phyloP scores from a whole-genome alignment of 768 basidiomycete genomes.

The Hirschioporus abietinus region DNA sequence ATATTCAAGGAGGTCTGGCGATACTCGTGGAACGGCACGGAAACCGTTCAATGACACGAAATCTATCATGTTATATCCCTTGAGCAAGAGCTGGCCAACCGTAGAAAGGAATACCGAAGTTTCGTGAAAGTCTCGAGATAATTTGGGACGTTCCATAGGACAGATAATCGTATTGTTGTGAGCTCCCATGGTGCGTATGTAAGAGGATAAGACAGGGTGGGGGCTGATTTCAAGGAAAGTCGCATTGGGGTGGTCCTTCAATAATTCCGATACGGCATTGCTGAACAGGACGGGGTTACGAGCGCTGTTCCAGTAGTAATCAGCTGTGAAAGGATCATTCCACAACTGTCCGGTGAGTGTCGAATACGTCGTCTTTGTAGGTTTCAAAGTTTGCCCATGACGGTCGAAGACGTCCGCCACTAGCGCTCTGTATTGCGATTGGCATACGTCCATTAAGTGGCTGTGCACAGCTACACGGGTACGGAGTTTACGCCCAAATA shows the following conservation, averaged over 20 bases:
- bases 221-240: conserved; percentile 34
- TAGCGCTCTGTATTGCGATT: conserved; percentile 19
- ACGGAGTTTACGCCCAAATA: conserved; percentile 31
- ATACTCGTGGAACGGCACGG: conserved; percentile 13
- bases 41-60: conserved; percentile 26
- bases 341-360: conserved; percentile 27
- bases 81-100: conserved; percentile 24
- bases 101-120: conserved; percentile 18
- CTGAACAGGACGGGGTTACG: conserved; percentile 34
- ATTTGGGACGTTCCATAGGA: conserved; percentile 25
- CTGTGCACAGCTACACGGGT: conserved; percentile 36
- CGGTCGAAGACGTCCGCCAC: conserved; percentile 29
- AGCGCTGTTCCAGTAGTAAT: conserved; percentile 38
- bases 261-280: conserved; percentile 23
- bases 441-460: conserved; percentile 31
- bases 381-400: conserved; percentile 15
- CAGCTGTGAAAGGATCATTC: conserved; percentile 21
- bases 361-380: conserved; percentile 31
- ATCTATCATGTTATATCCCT: conserved; percentile 27
- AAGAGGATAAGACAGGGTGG: conserved; percentile 34
- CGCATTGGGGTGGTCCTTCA: conserved; percentile 17
- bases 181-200: conserved; percentile 22
- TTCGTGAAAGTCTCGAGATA: conserved; percentile 20
- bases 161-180: conserved; percentile 19
- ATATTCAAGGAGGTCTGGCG: conserved; percentile 20